Base-by-base conservation (phyloP, 2,329 filamentous ascomycete genomes). In the Monosporascus sp. region DNA sequence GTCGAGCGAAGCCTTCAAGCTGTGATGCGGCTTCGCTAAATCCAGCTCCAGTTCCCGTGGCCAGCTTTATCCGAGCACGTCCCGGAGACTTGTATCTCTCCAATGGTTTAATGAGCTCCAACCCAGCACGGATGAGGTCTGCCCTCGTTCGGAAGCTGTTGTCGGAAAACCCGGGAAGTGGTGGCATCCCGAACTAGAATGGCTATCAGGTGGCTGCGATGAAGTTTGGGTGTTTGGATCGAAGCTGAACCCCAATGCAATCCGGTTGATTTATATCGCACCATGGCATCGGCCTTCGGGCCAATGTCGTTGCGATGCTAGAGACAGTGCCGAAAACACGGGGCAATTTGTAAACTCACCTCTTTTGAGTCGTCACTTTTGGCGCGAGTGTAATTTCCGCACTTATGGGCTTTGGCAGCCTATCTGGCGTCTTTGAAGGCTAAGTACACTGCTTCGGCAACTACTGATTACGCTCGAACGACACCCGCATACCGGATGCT, bases 11-110 rank as follows among this genome's bases (percentile, higher is more conserved):
- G 0, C 76, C 76, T 49, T 78, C 75, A 0, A 78, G 61, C 53
- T 77, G 73, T 0, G 75, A 76, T 1, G 76, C 73, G 0, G 60
- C 61, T 47, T 77, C 75, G 52, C 75, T 73, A 41, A 78, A 78
- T 40, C 72, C 69, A 0, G 74, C 66, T 2, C 64, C 74, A 1
- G 74, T 74, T 0, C 64, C 63, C 1, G 69, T 54, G 0, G 72
- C 68, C 2, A 77, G 48, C 8, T 65, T 64, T 8, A 77, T 67
- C 1, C 72, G 66, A 3, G 69, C 73, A 11, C 66, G 61, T 0
- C 50, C 59, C 1, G 64, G 54, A 0, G 73, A 76, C 47, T 69
- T 69, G 58, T 71, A 70, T 3, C 51, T 51, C 0, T 57, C 48
- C 1, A 74, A 60, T 0, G 72, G 72, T 7, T 49, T 54, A 0